Conservation (phyloP, 495 filamentous ascomycete genomes). For the Tetracladium marchalianum region DNA sequence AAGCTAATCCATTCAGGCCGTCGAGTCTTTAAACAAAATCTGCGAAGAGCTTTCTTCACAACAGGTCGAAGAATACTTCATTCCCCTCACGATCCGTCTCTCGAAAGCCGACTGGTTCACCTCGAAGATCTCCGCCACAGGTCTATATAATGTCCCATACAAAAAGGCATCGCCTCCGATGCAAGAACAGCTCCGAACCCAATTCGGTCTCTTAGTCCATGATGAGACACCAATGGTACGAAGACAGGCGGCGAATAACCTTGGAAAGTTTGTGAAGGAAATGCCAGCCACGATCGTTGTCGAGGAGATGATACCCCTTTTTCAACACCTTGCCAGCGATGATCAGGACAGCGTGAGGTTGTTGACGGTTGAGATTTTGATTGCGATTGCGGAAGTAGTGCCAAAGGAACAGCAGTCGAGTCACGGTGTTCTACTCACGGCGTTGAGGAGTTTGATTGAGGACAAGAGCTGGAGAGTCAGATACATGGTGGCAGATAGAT, state of each 20-base stretch:
- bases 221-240: conserved; percentile 99
- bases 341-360: conserved; percentile 96
- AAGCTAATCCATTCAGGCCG: conserved; percentile 50
- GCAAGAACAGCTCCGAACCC: conserved; percentile 81
- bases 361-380: conserved; percentile 92
- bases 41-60: conserved; percentile 79
- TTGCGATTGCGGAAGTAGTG: conserved; percentile 92
- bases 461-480: conserved; percentile 98
- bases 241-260: conserved; percentile 88
- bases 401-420: conserved; percentile 96
- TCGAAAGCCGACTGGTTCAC: conserved; percentile 99
- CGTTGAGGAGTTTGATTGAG: conserved; percentile 85
- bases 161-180: conserved; percentile 71
- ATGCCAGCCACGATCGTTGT: conserved; percentile 87
- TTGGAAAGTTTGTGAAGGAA: conserved; percentile 94
- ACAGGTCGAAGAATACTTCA: conserved; percentile 94
- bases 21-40: conserved; percentile 98
- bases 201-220: conserved; percentile 86
- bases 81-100: conserved; percentile 85
- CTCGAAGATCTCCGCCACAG: conserved; percentile 95
- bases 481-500: conserved; percentile 98
- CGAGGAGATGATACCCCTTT: conserved; percentile 97
- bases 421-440: conserved; percentile 84
- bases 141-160: conserved; percentile 88
- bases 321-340: conserved; percentile 90